Evolutionary conservation across 2,329 filamentous ascomycete genomes (phyloP), one percentile per base, ranked within the genome.

Genomic region (Xylaria sp.): DNA sequence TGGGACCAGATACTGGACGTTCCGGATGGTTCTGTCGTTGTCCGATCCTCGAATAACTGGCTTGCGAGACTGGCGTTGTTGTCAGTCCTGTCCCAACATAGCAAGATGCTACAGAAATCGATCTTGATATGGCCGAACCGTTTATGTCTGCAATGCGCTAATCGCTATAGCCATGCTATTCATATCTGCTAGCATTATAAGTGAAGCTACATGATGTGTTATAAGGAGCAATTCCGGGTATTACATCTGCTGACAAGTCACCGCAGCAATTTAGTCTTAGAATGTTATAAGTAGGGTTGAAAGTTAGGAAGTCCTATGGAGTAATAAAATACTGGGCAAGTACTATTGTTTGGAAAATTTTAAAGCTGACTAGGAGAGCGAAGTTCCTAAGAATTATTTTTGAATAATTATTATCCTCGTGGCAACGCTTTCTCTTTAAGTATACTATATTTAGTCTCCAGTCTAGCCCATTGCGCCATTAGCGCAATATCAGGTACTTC

Each of bases 1-100:
- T n/a, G n/a, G n/a, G 62, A 68, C n/a, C 55, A 68, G 39, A 20
- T 62, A 25, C 66, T 64, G 1, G 62, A 68, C 25, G 51, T 41
- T 39, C 31, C 54, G 3, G 66, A 60, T 25, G 62, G 66, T 10
- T 28, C 41, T 25, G 39, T 65, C 7, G 62, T 68, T 3, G 51
- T 57, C 3, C 23, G 56, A n/a, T 55, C 43, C 18, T 43, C 33
- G 18, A 23, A 56, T 3, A 68, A 65, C 28, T 68, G 66, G 66
- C 23, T 68, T 46, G 66, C 66, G 15, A 36, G 66, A 10, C 57
- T 68, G 18, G 62, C 62, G 2, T 25, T 66, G 7, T 5, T 48
- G n/a, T 51, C 43, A n/a, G 59, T 62, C 9, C 39, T 58, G 20
- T 25, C 20, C 36, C 39, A 58, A 31, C 39, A 58, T 57, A 57